phyloP scores from a whole-genome alignment of 163 green algal genomes.

The Prototheca stagnorum region DNA sequence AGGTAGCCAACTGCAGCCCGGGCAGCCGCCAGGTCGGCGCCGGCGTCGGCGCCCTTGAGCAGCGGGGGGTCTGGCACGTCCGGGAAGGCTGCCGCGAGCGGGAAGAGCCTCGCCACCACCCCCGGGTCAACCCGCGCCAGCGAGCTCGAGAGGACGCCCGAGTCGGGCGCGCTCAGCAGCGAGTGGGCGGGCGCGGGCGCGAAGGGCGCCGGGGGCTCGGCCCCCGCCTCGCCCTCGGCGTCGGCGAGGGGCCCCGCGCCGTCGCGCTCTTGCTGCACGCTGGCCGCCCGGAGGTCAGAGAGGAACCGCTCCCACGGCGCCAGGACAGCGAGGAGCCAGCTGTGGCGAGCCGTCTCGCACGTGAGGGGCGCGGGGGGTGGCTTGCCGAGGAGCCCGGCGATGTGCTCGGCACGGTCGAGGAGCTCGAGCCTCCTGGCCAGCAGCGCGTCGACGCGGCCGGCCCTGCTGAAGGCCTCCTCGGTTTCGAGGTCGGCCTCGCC shows the following conservation, averaged over 20 bases:
- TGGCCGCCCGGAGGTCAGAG: constrained; percentile 1
- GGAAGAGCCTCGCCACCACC: constrained; percentile 2
- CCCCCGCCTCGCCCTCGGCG: neutral
- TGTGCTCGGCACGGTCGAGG: constrained; percentile 61
- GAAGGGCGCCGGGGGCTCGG: no score
- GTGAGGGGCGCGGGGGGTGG: constrained; percentile 65
- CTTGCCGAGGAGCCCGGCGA: constrained; percentile 41
- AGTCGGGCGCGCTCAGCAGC: no score
- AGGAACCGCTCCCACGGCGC: constrained; percentile 58
- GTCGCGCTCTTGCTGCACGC: neutral
- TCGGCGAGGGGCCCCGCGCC: no score
- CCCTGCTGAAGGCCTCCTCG: constrained; percentile 69
- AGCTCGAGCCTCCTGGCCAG: constrained; percentile 72
- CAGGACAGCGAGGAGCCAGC: constrained; percentile 94
- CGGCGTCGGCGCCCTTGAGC: constrained; percentile 30
- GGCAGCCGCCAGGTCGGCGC: constrained; percentile 39
- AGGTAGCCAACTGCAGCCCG: constrained; percentile 78
- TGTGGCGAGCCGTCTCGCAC: constrained; percentile 89
- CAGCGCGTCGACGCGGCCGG: constrained; percentile 87
- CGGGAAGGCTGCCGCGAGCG: constrained; percentile 61
- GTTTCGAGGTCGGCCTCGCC: constrained; percentile 85
- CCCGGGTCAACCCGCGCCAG: no score
- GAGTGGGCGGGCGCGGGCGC: no score
- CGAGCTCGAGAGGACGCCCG: neutral
- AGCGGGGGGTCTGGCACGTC: constrained; percentile 58